Evolutionary conservation across 1,284 basidiomycete genomes (phyloP).

Genomic region (Afroboletus lepidellus): DNA sequence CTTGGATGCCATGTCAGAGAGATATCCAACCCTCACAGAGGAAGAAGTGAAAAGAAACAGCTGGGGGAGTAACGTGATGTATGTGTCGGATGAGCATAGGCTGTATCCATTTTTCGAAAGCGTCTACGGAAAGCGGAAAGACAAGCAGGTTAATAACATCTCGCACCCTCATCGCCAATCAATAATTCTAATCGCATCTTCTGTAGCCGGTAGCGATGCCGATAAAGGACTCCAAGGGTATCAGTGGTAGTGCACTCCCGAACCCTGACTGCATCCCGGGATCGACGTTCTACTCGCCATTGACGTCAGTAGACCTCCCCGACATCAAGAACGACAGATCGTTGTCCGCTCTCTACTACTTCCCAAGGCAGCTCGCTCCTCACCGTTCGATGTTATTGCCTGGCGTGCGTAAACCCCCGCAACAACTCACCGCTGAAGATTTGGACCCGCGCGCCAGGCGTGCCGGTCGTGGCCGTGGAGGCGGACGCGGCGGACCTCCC

Average conservation of each 20-base stretch:
- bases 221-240: conserved; percentile 68
- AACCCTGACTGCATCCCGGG: conserved; percentile 92
- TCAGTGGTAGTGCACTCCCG: conserved; percentile 77
- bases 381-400: conserved; percentile 86
- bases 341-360: conserved; percentile 85
- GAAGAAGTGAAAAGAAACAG: conserved; percentile 84
- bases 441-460: conserved; percentile 53
- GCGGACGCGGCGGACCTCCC: conserved; percentile 37
- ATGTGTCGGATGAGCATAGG: conserved; percentile 82
- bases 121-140: conserved; percentile 88
- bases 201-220: conserved; percentile 68
- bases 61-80: conserved; percentile 85
- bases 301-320: conserved; percentile 53
- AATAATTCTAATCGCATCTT: conserved; percentile 18
- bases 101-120: conserved; percentile 86
- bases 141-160: conserved; percentile 61
- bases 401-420: conserved; percentile 62
- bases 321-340: conserved; percentile 89
- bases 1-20: conserved; percentile 77
- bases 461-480: conserved; percentile 42
- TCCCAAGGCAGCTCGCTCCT: conserved; percentile 82
- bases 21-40: conserved; percentile 73
- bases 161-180: neutral
- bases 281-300: conserved; percentile 83
- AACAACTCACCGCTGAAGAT: conserved; percentile 72